Conservation (phyloP, 345 rosid species). For the Brassica nigra region DNA sequence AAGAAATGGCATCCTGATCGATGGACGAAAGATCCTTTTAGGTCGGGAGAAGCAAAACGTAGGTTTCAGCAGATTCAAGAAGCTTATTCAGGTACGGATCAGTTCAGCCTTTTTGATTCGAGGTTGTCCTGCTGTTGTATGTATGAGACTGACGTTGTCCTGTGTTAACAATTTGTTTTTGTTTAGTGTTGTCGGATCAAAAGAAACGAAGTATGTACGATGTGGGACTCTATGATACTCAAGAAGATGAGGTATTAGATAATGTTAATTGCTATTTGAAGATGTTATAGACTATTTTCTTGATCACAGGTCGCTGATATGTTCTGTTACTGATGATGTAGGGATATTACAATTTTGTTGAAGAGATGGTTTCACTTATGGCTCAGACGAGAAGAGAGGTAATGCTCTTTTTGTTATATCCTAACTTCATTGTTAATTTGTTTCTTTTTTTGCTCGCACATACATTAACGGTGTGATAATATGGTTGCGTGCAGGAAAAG, state of each 20-base stretch:
- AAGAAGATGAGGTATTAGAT: constrained; percentile 54
- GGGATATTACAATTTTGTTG: constrained; percentile 81
- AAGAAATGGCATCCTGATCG: constrained; percentile 98
- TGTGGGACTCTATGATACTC: constrained; percentile 80
- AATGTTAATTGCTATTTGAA: not conserved
- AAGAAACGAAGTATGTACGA: constrained; percentile 75
- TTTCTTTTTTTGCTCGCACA: not conserved
- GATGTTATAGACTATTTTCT: not conserved
- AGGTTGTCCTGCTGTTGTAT: not conserved
- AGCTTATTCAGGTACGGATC: constrained; percentile 75
- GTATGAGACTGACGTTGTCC: constrained; percentile 18
- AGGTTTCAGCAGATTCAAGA: constrained; percentile 93
- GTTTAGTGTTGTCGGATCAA: constrained; percentile 67
- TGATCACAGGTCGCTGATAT: not conserved
- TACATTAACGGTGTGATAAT: not conserved
- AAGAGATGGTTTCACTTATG: constrained; percentile 90
- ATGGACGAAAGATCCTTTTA: constrained; percentile 52
- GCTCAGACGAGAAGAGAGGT: constrained; percentile 70
- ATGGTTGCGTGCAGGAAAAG: constrained; percentile 41
- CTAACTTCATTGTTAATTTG: not conserved
- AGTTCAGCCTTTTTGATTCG: not conserved
- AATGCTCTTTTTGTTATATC: not conserved
- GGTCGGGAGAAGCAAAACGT: constrained; percentile 71
- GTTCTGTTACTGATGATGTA: not conserved
- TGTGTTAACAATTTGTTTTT: constrained; percentile 21